Evolutionary conservation across 805 yeast genomes (phyloP).

Genomic region (Torulaspora quercuum): DNA sequence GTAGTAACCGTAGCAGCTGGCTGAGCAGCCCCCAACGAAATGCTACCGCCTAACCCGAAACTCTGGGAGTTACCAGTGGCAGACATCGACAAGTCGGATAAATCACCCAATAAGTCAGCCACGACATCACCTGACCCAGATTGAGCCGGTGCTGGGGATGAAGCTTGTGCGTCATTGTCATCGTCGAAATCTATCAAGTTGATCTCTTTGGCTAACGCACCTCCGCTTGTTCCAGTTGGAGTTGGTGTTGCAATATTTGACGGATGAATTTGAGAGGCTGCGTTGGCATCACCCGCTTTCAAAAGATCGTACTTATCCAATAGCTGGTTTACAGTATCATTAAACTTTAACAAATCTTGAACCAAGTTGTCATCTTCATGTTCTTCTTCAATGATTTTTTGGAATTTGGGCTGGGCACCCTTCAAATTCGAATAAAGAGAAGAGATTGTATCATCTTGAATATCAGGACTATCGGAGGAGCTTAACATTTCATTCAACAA

Average conservation of each 20-base stretch:
- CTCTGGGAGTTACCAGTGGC: slow-evolving; percentile 32
- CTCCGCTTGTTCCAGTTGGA: slow-evolving; percentile 27
- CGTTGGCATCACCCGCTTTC: slow-evolving; percentile 57
- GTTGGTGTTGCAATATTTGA: slow-evolving; percentile 33
- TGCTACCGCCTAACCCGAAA: slow-evolving; percentile 54
- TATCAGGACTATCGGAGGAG: slow-evolving; percentile 41
- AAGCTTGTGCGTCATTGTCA: slow-evolving; percentile 35
- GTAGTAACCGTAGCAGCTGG: slow-evolving; percentile 28
- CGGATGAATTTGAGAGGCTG: slow-evolving; percentile 50
- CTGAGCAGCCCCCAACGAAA: slow-evolving; percentile 39
- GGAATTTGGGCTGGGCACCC: slow-evolving; percentile 81
- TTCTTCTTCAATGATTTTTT: slow-evolving; percentile 79
- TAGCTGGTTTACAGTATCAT: slow-evolving; percentile 70
- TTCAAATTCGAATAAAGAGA: slow-evolving; percentile 79
- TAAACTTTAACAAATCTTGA: slow-evolving; percentile 59
- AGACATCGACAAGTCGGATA: slow-evolving; percentile 58
- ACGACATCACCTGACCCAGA: slow-evolving; percentile 39
- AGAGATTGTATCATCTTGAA: slow-evolving; percentile 59
- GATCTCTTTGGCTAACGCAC: slow-evolving; percentile 42
- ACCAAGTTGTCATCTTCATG: slow-evolving; percentile 65
- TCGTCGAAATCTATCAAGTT: slow-evolving; percentile 77
- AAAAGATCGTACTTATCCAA: slow-evolving; percentile 63
- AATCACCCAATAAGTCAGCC: slow-evolving; percentile 70
- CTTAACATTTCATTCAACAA: slow-evolving; percentile 82
- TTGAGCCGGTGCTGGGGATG: slow-evolving; percentile 14